A percentile compares a stretch with the other conserved stretches of the same genome.
These are phyloP conservation scores for Phytophthora citrophthora DNA, from an alignment of 352 stramenopile species.

Conservation along the genomic window DNA sequence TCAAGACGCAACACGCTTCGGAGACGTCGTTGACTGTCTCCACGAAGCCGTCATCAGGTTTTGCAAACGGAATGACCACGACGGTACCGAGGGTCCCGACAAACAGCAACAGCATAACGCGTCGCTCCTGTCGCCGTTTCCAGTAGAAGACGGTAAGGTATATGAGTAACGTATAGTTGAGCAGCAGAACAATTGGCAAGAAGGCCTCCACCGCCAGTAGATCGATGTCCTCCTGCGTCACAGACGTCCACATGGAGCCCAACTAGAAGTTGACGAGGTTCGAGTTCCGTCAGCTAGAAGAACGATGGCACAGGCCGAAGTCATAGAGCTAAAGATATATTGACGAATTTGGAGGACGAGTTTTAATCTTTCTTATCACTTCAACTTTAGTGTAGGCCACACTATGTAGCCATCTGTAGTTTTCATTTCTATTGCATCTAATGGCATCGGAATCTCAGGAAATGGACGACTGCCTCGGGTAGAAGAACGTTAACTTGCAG, in stretches of 20 bases:
- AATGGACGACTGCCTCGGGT: constrained; percentile 45
- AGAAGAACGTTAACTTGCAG: not conserved
- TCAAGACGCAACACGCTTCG: constrained; percentile 38
- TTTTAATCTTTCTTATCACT: too few relatives aligned
- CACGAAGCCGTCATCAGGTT: constrained; percentile 21
- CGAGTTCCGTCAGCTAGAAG: too few relatives aligned
- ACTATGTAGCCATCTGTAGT: too few relatives aligned
- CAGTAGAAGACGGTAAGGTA: constrained; percentile 47
- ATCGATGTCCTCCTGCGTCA: constrained; percentile 35
- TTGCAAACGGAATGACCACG: constrained; percentile 35
- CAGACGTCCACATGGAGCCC: constrained; percentile 18
- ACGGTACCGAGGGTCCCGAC: constrained; percentile 29
- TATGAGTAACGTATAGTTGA: constrained; percentile 52
- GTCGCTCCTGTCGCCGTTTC: constrained; percentile 17
- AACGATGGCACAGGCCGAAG: too few relatives aligned
- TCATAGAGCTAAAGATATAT: too few relatives aligned
- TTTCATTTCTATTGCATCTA: too few relatives aligned
- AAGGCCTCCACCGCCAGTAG: constrained; percentile 19
- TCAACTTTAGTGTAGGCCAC: too few relatives aligned
- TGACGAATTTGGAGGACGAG: too few relatives aligned
- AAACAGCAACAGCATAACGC: constrained; percentile 28
- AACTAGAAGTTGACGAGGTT: not conserved
- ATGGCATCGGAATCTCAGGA: not conserved
- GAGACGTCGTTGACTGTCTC: constrained; percentile 44
- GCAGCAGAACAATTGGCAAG: constrained; percentile 43